phyloP scores from a whole-genome alignment of 2,329 filamentous ascomycete genomes.

The Didymella lethalis region DNA sequence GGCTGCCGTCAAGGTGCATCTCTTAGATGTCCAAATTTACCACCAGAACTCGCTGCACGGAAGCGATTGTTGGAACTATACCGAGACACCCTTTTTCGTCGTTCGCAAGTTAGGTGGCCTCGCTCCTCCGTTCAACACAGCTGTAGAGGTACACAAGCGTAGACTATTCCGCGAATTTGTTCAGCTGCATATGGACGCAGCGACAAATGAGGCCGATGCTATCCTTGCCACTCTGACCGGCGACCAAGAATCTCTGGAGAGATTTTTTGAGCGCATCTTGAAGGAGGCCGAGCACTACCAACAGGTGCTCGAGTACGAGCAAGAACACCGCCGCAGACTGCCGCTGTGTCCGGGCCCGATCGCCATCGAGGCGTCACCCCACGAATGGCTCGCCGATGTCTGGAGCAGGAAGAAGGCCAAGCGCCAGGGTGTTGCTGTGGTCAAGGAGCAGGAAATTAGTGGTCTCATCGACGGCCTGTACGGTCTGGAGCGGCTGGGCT shows the following conservation, averaged over 20 bases:
- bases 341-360: conserved; percentile 38
- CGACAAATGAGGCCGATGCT: conserved; percentile 19
- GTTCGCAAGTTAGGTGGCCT: conserved; percentile 34
- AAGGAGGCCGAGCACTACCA: conserved; percentile 32
- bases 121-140: conserved; percentile 25
- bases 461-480: conserved; percentile 20
- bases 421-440: conserved; percentile 30
- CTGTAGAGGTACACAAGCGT: conserved; percentile 37
- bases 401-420: conserved; percentile 33
- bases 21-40: conserved; percentile 38
- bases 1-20: conserved; percentile 34
- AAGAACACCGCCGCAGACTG: conserved; percentile 32
- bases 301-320: conserved; percentile 36
- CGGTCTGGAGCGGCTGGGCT: conserved; percentile 18
- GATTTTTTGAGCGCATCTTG: conserved; percentile 28
- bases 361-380: conserved; percentile 26
- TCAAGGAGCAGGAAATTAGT: conserved; percentile 9
- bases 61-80: conserved; percentile 35
- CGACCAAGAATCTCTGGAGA: conserved; percentile 21
- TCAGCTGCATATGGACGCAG: conserved; percentile 17
- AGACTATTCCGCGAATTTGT: conserved; percentile 30
- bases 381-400: conserved; percentile 35
- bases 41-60: conserved; percentile 34
- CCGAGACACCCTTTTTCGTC: conserved; percentile 33
- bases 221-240: conserved; percentile 11